Conservation (phyloP, 768 basidiomycete species). For the Multifurca ochricompacta region DNA sequence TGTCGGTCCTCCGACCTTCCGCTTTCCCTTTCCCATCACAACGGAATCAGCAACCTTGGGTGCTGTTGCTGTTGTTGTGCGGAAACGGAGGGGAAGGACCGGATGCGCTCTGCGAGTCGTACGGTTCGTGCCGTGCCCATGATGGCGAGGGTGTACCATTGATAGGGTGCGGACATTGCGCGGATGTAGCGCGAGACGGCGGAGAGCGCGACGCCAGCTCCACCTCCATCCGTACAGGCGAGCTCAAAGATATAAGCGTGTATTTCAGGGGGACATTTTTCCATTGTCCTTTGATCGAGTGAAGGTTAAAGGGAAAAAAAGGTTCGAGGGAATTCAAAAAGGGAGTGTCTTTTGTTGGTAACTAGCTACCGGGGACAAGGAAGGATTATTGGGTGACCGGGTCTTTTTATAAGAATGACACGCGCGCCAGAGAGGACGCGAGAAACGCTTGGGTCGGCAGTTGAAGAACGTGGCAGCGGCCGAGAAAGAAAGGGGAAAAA, state of each 20-base stretch:
- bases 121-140: conserved; percentile 26
- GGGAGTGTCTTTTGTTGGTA: no score
- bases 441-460: not conserved
- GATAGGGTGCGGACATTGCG: conserved; percentile 32
- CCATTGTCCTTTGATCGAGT: not conserved
- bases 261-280: conserved; percentile 37
- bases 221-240: conserved; percentile 35
- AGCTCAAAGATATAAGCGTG: conserved; percentile 38
- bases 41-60: not conserved
- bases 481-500: not conserved
- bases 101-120: conserved; percentile 23
- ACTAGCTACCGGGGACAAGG: no score
- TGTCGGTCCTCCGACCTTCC: not conserved
- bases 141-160: conserved; percentile 35
- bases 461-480: not conserved
- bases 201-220: conserved; percentile 31
- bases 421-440: not conserved
- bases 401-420: not conserved
- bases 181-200: conserved; percentile 36
- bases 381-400: no score
- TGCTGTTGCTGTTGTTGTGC: not conserved
- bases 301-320: not conserved
- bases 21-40: not conserved
- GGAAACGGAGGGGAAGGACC: not conserved
- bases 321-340: not conserved